These are phyloP conservation scores for Apodospora peruviana DNA, from an alignment of 495 filamentous ascomycete species.

Conservation along the genomic window DNA sequence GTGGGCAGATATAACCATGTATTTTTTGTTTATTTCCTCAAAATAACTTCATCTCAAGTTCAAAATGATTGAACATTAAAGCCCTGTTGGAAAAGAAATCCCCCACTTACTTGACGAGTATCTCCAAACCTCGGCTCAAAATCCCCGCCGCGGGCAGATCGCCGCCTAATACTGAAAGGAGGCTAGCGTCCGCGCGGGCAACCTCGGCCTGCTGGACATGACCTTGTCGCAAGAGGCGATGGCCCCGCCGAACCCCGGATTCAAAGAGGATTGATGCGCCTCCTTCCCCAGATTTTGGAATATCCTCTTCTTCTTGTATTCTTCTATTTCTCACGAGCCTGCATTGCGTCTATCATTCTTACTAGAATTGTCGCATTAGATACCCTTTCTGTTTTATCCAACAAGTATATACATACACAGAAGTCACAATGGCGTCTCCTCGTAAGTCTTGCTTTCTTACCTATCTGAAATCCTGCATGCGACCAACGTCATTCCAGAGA, in stretches of 20 bases:
- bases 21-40: no score
- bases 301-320: constrained; percentile 7
- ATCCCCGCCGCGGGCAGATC: no score
- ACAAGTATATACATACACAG: not conserved
- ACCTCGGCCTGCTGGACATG: constrained; percentile 4
- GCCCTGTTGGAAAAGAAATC: no score
- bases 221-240: no score
- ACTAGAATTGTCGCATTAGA: not conserved
- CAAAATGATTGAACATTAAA: no score
- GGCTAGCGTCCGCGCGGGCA: constrained; percentile 9
- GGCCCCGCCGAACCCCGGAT: not conserved
- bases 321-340: constrained; percentile 7
- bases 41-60: no score
- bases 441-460: constrained; percentile 48
- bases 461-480: not conserved
- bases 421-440: constrained; percentile 69
- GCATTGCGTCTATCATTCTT: no score
- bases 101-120: no score
- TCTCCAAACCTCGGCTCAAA: not conserved
- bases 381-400: constrained; percentile 12
- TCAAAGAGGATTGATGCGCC: not conserved
- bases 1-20: no score
- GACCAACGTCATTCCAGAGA: not conserved
- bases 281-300: not conserved
- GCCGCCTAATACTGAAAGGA: no score